A percentile compares a stretch with the other conserved stretches of the same genome.
These are phyloP conservation scores for Zychaea mexicana DNA, from an alignment of 371 early-diverging fungal genomes.

Conservation along the genomic window DNA sequence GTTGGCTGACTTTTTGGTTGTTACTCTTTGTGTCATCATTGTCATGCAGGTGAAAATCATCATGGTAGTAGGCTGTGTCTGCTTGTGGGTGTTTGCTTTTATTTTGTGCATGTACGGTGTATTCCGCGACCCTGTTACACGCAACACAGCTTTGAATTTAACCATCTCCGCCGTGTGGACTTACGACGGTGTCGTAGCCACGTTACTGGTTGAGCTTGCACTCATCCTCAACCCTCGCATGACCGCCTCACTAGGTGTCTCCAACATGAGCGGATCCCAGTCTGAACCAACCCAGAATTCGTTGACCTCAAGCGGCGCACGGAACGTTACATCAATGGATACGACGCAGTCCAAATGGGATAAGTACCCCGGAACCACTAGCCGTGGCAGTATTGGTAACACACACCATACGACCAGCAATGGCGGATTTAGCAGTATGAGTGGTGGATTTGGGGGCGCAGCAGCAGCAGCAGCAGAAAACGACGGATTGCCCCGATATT, in stretches of 20 bases:
- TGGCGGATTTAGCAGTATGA: neutral
- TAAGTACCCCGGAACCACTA: neutral
- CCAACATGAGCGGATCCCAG: slow-evolving; percentile 5
- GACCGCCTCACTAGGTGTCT: slow-evolving; percentile 13
- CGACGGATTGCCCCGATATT: slow-evolving; percentile 11
- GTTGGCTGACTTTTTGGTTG: too few species aligned
- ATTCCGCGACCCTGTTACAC: slow-evolving; percentile 19
- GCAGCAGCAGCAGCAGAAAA: neutral
- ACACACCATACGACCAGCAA: neutral
- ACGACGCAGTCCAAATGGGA: slow-evolving; percentile 2
- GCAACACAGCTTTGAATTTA: slow-evolving; percentile 17
- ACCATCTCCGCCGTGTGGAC: slow-evolving; percentile 26
- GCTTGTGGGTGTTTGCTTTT: slow-evolving; percentile 26
- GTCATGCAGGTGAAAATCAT: slow-evolving; percentile 16
- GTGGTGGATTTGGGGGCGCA: neutral
- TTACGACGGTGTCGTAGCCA: slow-evolving; percentile 29
- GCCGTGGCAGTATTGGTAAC: slow-evolving; percentile 2
- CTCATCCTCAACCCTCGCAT: slow-evolving; percentile 32
- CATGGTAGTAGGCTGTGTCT: slow-evolving; percentile 20
- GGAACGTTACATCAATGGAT: slow-evolving; percentile 6
- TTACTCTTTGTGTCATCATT: slow-evolving; percentile 5
- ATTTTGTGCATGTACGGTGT: slow-evolving; percentile 26
- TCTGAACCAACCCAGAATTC: neutral
- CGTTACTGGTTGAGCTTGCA: slow-evolving; percentile 27
- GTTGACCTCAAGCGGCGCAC: slow-evolving; percentile 5